Percentiles rank a stretch among this genome's conserved stretches.
Conservation (phyloP, 768 basidiomycete species). For the Hemileccinum impolitum region DNA sequence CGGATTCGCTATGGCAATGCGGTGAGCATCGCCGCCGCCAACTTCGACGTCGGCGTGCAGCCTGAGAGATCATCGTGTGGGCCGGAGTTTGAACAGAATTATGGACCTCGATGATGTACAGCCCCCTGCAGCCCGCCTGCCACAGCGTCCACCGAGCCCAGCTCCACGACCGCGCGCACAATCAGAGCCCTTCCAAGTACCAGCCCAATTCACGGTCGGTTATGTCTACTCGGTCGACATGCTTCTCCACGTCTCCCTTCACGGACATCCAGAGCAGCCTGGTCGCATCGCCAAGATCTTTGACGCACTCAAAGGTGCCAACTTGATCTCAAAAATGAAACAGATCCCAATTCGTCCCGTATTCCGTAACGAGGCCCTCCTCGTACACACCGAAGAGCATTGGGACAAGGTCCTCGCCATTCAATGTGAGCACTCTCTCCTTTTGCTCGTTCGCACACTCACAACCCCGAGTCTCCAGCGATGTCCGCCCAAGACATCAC, state of each 20-base stretch:
- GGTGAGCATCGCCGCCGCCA: slow-evolving; percentile 1
- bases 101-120: slow-evolving; percentile 28
- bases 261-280: slow-evolving; percentile 73
- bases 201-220: slow-evolving; percentile 49
- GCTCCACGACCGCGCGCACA: slow-evolving; percentile 21
- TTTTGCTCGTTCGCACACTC: not conserved
- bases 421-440: slow-evolving; percentile 54
- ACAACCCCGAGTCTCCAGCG: slow-evolving; percentile 39
- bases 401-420: slow-evolving; percentile 89
- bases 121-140: not conserved
- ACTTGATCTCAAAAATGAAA: slow-evolving; percentile 69
- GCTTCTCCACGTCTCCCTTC: slow-evolving; percentile 75
- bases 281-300: slow-evolving; percentile 77
- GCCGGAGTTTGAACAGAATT: slow-evolving; percentile 19
- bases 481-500: slow-evolving; percentile 73
- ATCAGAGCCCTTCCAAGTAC: slow-evolving; percentile 30
- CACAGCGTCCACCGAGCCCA: slow-evolving; percentile 22
- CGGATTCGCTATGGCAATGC: slow-evolving; percentile 15
- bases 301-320: slow-evolving; percentile 55
- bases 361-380: slow-evolving; percentile 70
- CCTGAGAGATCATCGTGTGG: slow-evolving; percentile 1
- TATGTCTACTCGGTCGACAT: slow-evolving; percentile 86
- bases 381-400: slow-evolving; percentile 88
- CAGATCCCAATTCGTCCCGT: slow-evolving; percentile 74
- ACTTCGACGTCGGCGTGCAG: slow-evolving; percentile 1